Conservation (phyloP, 2,329 filamentous ascomycete genomes). For the Aureobasidium sp. region DNA sequence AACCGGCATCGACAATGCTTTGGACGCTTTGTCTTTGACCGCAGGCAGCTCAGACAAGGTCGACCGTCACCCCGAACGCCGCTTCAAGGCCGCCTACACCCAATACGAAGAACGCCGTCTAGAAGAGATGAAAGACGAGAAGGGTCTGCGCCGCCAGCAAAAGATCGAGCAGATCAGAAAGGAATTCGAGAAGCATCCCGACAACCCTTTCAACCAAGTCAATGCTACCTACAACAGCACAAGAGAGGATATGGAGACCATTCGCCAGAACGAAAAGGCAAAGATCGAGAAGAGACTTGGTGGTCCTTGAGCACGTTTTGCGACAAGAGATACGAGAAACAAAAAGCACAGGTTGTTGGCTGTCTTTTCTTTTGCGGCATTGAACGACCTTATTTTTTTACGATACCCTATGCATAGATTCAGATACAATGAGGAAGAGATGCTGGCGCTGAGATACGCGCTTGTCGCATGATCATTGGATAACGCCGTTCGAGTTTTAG, state of each 20-base stretch:
- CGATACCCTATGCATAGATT: slow-evolving; percentile 6
- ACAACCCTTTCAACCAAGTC: slow-evolving; percentile 92
- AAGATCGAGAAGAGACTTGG: slow-evolving; percentile 68
- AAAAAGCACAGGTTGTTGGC: not conserved
- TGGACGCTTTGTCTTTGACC: slow-evolving; percentile 73
- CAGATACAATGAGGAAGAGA: not conserved
- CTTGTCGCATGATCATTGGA: not conserved
- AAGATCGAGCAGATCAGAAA: slow-evolving; percentile 75
- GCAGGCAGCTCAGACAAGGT: slow-evolving; percentile 55
- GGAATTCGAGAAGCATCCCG: slow-evolving; percentile 89
- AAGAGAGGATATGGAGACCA: slow-evolving; percentile 63
- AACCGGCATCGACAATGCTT: slow-evolving; percentile 83
- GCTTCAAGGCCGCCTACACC: slow-evolving; percentile 78
- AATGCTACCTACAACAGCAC: slow-evolving; percentile 61
- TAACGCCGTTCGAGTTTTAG: not conserved
- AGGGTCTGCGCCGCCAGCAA: slow-evolving; percentile 73
- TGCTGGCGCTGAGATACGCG: not conserved
- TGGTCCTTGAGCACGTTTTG: slow-evolving; percentile 7
- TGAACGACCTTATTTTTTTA: not conserved
- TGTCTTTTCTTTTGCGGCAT: not conserved
- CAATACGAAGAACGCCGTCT: slow-evolving; percentile 74
- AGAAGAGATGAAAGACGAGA: slow-evolving; percentile 77
- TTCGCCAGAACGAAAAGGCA: slow-evolving; percentile 57
- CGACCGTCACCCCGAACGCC: slow-evolving; percentile 79
- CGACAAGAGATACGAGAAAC: not conserved